Percentiles rank a stretch among this genome's conserved stretches.
Conservation (phyloP, 2,329 filamentous ascomycete genomes). For the Apiospora aurea region DNA sequence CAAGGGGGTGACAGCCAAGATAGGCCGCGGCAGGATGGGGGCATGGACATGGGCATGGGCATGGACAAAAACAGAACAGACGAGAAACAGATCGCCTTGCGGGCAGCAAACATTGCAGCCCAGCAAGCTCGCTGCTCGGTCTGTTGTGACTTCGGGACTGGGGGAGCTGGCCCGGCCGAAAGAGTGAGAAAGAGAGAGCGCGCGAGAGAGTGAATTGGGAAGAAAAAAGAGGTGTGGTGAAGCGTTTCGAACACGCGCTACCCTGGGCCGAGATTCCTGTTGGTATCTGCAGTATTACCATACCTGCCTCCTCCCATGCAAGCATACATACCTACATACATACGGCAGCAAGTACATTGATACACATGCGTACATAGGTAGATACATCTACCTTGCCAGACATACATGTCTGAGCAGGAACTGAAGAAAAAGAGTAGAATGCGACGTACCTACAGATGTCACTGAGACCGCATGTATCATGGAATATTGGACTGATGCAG, state of each 20-base stretch:
- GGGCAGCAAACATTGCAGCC: constrained; percentile 2
- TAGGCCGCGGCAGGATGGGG: constrained; percentile 5
- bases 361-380: neutral
- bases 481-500: constrained; percentile 12
- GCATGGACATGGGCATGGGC: neutral
- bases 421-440: neutral
- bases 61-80: neutral
- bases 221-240: constrained; percentile 13
- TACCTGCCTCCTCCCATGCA: constrained; percentile 10
- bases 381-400: constrained; percentile 14
- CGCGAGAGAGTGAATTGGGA: constrained; percentile 6
- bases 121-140: neutral
- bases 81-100: neutral
- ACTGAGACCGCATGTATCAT: constrained; percentile 11
- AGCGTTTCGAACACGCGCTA: constrained; percentile 21
- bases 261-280: constrained; percentile 21
- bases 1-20: constrained; percentile 14
- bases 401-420: neutral
- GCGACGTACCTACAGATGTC: constrained; percentile 6
- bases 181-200: constrained; percentile 2
- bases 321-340: neutral
- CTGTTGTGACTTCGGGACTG: neutral
- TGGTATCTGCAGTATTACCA: constrained; percentile 22
- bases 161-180: constrained; percentile 12
- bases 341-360: neutral